These are phyloP conservation scores for Gloeostereum incarnatum DNA, from an alignment of 768 basidiomycete genomes.

Conservation along the genomic window DNA sequence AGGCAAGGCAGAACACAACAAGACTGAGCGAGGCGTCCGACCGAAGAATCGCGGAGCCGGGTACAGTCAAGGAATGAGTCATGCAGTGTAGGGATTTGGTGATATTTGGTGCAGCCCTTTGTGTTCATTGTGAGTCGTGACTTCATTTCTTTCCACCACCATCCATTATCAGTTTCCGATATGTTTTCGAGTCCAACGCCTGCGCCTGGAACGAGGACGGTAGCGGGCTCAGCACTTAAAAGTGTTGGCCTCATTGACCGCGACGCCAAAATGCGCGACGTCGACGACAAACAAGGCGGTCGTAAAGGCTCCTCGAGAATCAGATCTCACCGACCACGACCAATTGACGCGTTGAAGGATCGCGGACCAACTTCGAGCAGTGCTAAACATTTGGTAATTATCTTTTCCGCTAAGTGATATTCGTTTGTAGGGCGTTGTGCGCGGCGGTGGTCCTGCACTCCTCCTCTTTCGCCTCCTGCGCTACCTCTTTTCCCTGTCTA, in stretches of 20 bases:
- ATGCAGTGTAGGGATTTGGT: too few species aligned
- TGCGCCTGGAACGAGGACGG: constrained; percentile 43
- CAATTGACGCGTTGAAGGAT: constrained; percentile 51
- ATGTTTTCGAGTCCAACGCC: constrained; percentile 60
- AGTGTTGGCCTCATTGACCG: constrained; percentile 70
- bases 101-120: too few species aligned
- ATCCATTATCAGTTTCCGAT: background rate
- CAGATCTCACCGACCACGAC: constrained; percentile 49
- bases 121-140: too few species aligned
- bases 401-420: constrained; percentile 11
- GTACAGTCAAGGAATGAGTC: too few species aligned
- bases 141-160: background rate
- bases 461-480: constrained; percentile 20
- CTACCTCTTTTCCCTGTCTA: constrained; percentile 15
- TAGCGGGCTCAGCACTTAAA: constrained; percentile 56
- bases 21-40: too few species aligned
- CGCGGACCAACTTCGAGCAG: constrained; percentile 35
- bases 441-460: too few species aligned
- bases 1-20: too few species aligned
- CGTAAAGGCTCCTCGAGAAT: constrained; percentile 60
- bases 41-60: too few species aligned
- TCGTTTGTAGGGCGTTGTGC: constrained; percentile 25
- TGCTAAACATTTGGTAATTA: constrained; percentile 55
- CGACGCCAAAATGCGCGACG: constrained; percentile 69
- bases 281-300: constrained; percentile 59